Evolutionary conservation across 177 flowering plant genomes (phyloP).

Genomic region (Telopea speciosissima): DNA sequence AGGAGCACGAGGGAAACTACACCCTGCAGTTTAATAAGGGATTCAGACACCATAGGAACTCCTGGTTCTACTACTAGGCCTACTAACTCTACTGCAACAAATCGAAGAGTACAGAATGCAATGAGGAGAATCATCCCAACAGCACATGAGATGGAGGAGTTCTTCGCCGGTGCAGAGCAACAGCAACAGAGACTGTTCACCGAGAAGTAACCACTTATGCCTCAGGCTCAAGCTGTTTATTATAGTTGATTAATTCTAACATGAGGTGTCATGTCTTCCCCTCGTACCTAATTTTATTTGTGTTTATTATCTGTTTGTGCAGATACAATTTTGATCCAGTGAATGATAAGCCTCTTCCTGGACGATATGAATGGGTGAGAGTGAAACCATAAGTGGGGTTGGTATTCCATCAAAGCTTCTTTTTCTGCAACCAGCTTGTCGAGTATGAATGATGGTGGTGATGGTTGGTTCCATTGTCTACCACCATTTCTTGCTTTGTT

Average conservation of each 20-base stretch:
- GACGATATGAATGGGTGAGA: constrained; percentile 71
- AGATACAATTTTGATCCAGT: constrained; percentile 81
- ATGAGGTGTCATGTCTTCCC: no score
- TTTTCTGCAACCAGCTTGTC: constrained; percentile 23
- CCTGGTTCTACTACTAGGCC: constrained; percentile 69
- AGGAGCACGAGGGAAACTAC: constrained; percentile 83
- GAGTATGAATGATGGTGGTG: no score
- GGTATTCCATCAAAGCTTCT: constrained; percentile 17
- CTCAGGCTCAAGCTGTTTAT: not conserved
- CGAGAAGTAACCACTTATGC: constrained; percentile 46
- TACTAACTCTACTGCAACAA: constrained; percentile 18
- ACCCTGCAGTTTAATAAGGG: constrained; percentile 61
- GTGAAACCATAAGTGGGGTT: constrained; percentile 31
- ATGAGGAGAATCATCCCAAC: constrained; percentile 45
- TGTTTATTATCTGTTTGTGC: constrained; percentile 9
- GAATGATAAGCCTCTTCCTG: constrained; percentile 62
- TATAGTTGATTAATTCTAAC: no score
- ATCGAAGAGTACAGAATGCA: constrained; percentile 27
- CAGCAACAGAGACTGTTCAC: constrained; percentile 52
- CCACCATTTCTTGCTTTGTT: constrained; percentile 33
- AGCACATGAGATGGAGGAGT: constrained; percentile 66
- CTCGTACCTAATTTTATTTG: no score
- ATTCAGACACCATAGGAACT: constrained; percentile 33
- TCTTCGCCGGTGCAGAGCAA: constrained; percentile 61
- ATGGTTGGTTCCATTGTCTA: constrained; percentile 23